A percentile compares a stretch with the other conserved stretches of the same genome.
phyloP scores from a whole-genome alignment of 139 green algal genomes.

The Picochlorum costavermella region DNA sequence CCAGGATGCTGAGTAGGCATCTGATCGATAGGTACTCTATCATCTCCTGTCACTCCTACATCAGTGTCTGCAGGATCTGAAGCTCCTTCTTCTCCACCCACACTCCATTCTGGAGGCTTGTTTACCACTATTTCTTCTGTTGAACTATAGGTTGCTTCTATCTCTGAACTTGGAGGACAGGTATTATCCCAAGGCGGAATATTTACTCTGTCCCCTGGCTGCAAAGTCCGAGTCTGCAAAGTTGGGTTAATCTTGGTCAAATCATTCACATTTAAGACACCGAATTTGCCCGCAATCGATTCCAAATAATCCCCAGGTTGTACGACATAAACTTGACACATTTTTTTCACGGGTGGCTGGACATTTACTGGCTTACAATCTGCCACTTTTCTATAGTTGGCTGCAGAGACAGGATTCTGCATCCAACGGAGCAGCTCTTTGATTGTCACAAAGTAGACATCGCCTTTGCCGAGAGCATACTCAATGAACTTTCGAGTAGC shows the following conservation, averaged over 20 bases:
- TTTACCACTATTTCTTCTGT: neutral
- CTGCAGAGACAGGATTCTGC: slow-evolving; percentile 21
- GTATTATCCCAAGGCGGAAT: slow-evolving; percentile 21
- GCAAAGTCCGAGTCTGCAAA: neutral
- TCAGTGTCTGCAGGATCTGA: neutral
- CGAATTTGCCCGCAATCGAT: slow-evolving; percentile 9
- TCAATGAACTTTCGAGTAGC: slow-evolving; percentile 11
- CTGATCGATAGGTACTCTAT: no score
- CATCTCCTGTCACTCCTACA: neutral
- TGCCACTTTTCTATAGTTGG: slow-evolving; percentile 5
- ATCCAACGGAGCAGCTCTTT: slow-evolving; percentile 24
- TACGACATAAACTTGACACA: slow-evolving; percentile 17
- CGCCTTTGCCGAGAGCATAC: slow-evolving; percentile 12
- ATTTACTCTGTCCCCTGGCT: slow-evolving; percentile 11
- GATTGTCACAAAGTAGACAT: slow-evolving; percentile 24
- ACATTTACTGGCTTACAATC: slow-evolving; percentile 13
- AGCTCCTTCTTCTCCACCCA: neutral
- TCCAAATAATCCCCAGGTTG: slow-evolving; percentile 15
- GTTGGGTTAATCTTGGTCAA: slow-evolving; percentile 13
- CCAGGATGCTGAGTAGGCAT: no score
- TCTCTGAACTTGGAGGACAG: neutral
- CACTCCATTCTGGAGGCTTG: neutral
- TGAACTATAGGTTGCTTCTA: neutral
- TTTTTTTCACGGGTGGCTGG: neutral
- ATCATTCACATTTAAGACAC: slow-evolving; percentile 7